Base-by-base conservation (phyloP, 306 rosid genomes). In the Canavalia gladiata region DNA sequence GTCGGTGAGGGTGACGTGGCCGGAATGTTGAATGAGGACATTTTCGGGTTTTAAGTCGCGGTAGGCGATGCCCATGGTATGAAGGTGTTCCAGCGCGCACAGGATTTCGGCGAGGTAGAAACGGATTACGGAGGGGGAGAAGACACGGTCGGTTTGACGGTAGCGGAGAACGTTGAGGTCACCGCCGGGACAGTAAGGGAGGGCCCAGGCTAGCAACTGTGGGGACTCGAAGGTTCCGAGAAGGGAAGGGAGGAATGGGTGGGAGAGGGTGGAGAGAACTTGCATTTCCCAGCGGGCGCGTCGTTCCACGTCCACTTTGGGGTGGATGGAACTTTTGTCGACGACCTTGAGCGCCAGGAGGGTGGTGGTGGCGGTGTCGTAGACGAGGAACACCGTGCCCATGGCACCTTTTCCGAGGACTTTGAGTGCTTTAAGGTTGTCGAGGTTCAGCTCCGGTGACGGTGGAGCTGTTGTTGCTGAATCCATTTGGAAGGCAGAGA, bases 21-120 rank as follows among this genome's bases (percentile, higher is more conserved):
- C 99, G 1, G 92, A 88, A 6, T 70, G 81, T 50, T 96, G 98
- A 18, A 96, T 87, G 58, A 96, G 91, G 34, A 96, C 94, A 70
- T 96, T 96, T 86, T 96, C 98, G 2, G 99, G 99, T 84, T 96
- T 96, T 37, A 96, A 82, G 73, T 96, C 98, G 3, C 98, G 93
- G 84, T 96, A 96, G 6, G 90, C 98, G 82, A 96, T 88, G 79
- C 91, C 98, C 80, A 93, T 77, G 83, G 79, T 30, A 13, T 96
- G 99, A 18, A 96, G 94, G 70, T 96, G 94, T 3, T 90, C 86
- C 25, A 96, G 90, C 4, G 99, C 97, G 76, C 93, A 93, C 77
- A 93, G 79, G 73, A 96, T 90, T 85, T 96, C 94, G 0, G 99
- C 98, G 7, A 93, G 81, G 50, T 93, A 96, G 80, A 93, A 96